Base-by-base conservation (phyloP, 78 protist species). In the Tieghemostelium lacteum region DNA sequence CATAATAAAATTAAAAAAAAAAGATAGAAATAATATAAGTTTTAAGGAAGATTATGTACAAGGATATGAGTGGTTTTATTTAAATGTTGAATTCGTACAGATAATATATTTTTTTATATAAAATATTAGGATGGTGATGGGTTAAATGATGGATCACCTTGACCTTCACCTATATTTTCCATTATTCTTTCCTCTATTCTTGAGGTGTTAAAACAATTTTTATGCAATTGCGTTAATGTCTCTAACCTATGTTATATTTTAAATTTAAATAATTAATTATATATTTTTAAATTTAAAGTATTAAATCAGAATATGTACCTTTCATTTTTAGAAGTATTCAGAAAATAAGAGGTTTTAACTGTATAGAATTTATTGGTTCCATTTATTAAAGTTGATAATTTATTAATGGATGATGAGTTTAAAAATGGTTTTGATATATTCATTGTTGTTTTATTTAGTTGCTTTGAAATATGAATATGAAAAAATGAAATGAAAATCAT, bases 81-180 rank as follows among this genome's bases (percentile, higher is more conserved):
- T 45, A 45, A 6, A 45, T 45, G 52, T 45, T 45, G 52, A 45
- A 45, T 45, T 14, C 10, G 10, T 14, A 45, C 52, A 45, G n/a
- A n/a, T n/a, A n/a, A n/a, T n/a, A n/a, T n/a, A n/a, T n/a, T n/a
- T n/a, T 10, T 45, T 14, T 45, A 6, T 3, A 20, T 19, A 3
- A 19, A 55, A 55, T 3, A 54, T 80, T 80, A 80, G 64, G 67
- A 50, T 66, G 88, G 88, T 37, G 88, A 80, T 80, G 88, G 88
- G 34, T 80, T 80, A 2, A 80, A 45, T 7, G 88, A 31, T 52
- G 88, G 88, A 28, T 80, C 74, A 67, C 70, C 88, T 17, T 42
- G 34, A 67, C 74, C 74, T 12, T 26, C 64, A 55, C 88, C 88
- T 0, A 80, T 76, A 39, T 80, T 76, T 37, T 80, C 88, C 1